These are phyloP conservation scores for Wickerhamiella allomyrinae DNA, from an alignment of 805 yeast species.

Conservation along the genomic window DNA sequence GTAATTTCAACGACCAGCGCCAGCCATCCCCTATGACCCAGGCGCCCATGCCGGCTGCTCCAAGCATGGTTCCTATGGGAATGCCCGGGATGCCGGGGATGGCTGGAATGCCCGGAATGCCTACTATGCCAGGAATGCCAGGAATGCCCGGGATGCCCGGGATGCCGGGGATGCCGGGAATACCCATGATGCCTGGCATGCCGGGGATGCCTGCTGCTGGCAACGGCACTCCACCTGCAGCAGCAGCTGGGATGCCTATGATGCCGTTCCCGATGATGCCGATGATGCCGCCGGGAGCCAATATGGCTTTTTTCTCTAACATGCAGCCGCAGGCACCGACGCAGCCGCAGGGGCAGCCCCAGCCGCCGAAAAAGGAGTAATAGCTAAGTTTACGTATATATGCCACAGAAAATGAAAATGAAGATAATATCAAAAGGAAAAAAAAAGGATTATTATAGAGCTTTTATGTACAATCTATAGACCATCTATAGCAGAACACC, in stretches of 20 bases:
- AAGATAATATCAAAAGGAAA: too few species aligned
- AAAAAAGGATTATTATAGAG: too few species aligned
- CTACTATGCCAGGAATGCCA: conserved; percentile 6
- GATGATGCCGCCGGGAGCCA: conserved; percentile 18
- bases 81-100: conserved; percentile 18
- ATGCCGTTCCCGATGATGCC: conserved; percentile 18
- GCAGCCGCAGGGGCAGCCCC: conserved; percentile 7
- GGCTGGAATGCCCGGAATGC: conserved; percentile 13
- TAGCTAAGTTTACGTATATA: neutral
- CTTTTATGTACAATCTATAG: neutral
- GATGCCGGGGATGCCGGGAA: conserved; percentile 13
- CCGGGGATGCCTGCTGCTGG: too few species aligned
- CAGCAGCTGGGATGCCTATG: conserved; percentile 6
- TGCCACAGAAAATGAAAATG: too few species aligned
- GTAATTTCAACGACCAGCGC: neutral
- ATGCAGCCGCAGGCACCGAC: conserved; percentile 16
- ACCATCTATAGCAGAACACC: conserved; percentile 11
- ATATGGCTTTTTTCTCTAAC: conserved; percentile 15
- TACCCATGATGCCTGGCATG: conserved; percentile 11
- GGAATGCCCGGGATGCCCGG: conserved; percentile 12
- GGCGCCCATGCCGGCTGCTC: neutral
- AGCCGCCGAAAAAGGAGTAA: conserved; percentile 4
- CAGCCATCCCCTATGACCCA: conserved; percentile 3
- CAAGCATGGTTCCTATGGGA: neutral
- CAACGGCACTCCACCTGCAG: too few species aligned